phyloP scores from a whole-genome alignment of 2,329 filamentous ascomycete species.

The Neonectria magnoliae region DNA sequence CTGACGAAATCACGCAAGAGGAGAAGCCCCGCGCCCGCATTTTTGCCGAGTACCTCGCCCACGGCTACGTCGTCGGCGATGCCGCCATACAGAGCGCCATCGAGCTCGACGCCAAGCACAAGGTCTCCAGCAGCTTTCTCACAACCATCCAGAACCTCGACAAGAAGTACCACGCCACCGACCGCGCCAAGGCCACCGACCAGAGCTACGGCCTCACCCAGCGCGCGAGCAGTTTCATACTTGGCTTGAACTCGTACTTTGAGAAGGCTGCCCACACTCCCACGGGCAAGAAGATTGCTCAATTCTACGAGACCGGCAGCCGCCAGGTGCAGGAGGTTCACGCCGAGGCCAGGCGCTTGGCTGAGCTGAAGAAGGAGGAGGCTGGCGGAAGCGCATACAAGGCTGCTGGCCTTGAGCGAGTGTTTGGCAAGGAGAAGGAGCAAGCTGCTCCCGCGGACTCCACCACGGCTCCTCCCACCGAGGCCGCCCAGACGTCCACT shows the following conservation, averaged over 20 bases:
- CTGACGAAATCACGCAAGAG: slow-evolving; percentile 85
- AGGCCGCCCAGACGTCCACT: slow-evolving; percentile 34
- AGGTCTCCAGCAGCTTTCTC: slow-evolving; percentile 83
- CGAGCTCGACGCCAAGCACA: slow-evolving; percentile 88
- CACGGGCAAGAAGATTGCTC: slow-evolving; percentile 85
- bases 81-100: slow-evolving; percentile 83
- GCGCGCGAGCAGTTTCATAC: slow-evolving; percentile 72
- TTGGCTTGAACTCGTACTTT: slow-evolving; percentile 86
- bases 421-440: slow-evolving; percentile 65
- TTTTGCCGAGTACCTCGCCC: slow-evolving; percentile 93
- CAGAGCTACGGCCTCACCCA: slow-evolving; percentile 83
- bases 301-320: slow-evolving; percentile 86
- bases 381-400: slow-evolving; percentile 68
- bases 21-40: slow-evolving; percentile 97
- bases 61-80: slow-evolving; percentile 86
- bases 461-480: slow-evolving; percentile 28
- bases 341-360: slow-evolving; percentile 86
- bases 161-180: slow-evolving; percentile 84
- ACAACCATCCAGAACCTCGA: slow-evolving; percentile 80
- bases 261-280: slow-evolving; percentile 90
- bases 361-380: slow-evolving; percentile 82
- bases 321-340: slow-evolving; percentile 96
- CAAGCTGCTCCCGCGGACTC: slow-evolving; percentile 30
- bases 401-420: slow-evolving; percentile 65
- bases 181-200: slow-evolving; percentile 86